A percentile compares a stretch with the other conserved stretches of the same genome.
phyloP scores from a whole-genome alignment of 2,329 filamentous ascomycete species.

The Aureobasidium sp. region DNA sequence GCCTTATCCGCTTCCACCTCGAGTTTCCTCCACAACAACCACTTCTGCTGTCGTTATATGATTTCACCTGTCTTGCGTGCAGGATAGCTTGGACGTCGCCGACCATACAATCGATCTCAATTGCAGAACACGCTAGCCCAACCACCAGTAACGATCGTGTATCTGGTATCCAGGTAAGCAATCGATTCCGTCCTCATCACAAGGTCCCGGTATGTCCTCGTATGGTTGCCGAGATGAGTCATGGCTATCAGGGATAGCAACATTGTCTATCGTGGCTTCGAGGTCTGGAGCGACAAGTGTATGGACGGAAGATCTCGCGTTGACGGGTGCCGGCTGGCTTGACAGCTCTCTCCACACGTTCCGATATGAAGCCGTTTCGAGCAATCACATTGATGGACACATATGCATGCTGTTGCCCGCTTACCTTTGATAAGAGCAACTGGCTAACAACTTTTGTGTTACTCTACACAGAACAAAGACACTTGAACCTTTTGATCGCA shows the following conservation, averaged over 20 bases:
- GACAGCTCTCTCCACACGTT: slow-evolving; percentile 2
- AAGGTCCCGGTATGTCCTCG: neutral
- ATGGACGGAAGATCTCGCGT: slow-evolving; percentile 5
- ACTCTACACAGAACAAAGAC: neutral
- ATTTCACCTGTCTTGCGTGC: neutral
- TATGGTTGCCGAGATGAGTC: neutral
- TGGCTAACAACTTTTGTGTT: neutral
- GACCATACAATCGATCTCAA: neutral
- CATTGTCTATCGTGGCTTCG: neutral
- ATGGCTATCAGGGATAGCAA: neutral
- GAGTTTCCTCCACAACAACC: neutral
- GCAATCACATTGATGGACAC: neutral
- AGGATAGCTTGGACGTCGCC: neutral
- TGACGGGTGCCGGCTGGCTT: neutral
- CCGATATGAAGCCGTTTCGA: neutral
- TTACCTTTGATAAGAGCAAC: neutral
- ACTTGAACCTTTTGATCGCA: neutral
- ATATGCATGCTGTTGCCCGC: neutral
- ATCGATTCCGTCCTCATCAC: neutral
- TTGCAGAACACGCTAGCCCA: neutral
- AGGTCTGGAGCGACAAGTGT: neutral
- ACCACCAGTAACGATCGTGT: neutral
- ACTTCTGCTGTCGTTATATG: neutral
- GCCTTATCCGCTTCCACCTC: neutral
- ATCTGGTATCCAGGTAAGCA: neutral